These are phyloP conservation scores for Salicornia ramosissima DNA, from an alignment of 148 eudicot species.

Conservation along the genomic window DNA sequence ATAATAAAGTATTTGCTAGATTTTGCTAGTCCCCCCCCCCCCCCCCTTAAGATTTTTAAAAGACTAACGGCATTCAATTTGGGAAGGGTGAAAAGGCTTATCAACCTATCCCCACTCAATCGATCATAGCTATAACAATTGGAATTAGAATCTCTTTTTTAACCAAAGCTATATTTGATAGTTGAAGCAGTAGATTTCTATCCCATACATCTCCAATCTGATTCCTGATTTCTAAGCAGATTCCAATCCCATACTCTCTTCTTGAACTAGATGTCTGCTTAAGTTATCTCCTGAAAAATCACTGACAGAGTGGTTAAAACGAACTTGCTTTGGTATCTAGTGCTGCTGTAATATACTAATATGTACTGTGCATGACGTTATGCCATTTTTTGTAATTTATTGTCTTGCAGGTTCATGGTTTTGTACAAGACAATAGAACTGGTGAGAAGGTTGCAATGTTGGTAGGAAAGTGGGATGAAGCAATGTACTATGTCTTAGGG, in stretches of 20 bases:
- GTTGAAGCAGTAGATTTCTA: neutral
- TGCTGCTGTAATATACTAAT: neutral
- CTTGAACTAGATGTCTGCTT: neutral
- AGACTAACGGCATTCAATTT: no score
- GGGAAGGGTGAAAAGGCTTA: neutral
- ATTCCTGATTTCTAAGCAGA: no score
- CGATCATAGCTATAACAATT: neutral
- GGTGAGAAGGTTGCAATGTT: conserved; percentile 93
- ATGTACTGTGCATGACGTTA: neutral
- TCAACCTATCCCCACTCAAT: neutral
- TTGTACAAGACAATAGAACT: conserved; percentile 88
- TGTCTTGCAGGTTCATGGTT: conserved; percentile 76
- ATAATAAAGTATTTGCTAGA: no score
- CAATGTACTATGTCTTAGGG: conserved; percentile 91
- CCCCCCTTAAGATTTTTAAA: no score
- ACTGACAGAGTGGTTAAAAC: neutral
- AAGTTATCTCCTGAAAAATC: neutral
- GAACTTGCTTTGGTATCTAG: neutral
- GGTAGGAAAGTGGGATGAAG: conserved; percentile 98
- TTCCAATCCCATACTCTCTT: neutral
- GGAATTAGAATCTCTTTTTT: neutral
- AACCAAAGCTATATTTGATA: neutral
- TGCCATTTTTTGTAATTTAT: neutral
- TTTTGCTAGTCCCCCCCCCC: no score
- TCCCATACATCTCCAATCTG: neutral